Evolutionary conservation across 306 rosid genomes (phyloP), one percentile per base, ranked within the genome.

Genomic region (Purshia tridentata): DNA sequence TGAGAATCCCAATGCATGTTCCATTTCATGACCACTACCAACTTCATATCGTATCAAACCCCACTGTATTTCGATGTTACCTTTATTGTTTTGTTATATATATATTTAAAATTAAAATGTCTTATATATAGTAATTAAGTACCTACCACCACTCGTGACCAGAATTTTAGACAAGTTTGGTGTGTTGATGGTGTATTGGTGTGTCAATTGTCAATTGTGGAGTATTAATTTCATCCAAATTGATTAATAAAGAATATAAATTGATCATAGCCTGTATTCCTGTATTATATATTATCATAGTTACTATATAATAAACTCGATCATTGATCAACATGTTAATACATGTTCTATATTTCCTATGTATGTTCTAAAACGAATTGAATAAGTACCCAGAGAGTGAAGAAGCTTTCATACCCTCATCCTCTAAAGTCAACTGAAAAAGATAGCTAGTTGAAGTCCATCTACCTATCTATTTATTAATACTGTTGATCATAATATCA

Each of bases 1-100:
- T 81, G 98, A 93, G 86, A 93, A 93, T 72, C 97, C 98, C 14
- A 93, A 91, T 81, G 98, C 98, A 40, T 93, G 97, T 58, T 83
- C 85, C 88, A 91, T 93, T 80, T 82, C 92, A 59, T 92, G 67
- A 40, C 37, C 19, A 70, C 10, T 39, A 41, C 18, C 35, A 16
- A 2, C 37, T 20, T 3, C 47, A 66, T 29, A 45, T 29, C 35
- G 0, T 29, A 29, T 29, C 35, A 29, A 29, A 29, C 35, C 35
- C 66, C 15, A n/a, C 8, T 16, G 47, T 39, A 14, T 37, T 23
- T 42, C 60, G 49, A 51, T 23, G 57, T 14, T n/a, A n/a, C n/a
- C n/a, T n/a, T n/a, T n/a, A n/a, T n/a, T n/a, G n/a, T n/a, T n/a
- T n/a, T n/a, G n/a, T n/a, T n/a, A 46, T 19, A 42, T 61, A 55